Evolutionary conservation across 2,329 filamentous ascomycete genomes (phyloP).

Genomic region (Beauveria asiatica): DNA sequence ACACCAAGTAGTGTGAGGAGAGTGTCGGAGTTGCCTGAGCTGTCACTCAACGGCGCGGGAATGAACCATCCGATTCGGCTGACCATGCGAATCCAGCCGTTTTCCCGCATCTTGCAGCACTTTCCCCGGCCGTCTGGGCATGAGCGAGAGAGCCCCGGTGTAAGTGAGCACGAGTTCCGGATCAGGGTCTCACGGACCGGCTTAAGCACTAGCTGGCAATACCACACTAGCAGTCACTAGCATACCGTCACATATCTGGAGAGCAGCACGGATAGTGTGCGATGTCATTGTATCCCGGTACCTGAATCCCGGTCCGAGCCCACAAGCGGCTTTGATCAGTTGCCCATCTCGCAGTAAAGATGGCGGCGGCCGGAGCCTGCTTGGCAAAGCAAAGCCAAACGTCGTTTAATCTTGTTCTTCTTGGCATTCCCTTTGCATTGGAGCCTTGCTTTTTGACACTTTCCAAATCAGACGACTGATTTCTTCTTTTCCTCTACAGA

Average conservation of each 20-base stretch:
- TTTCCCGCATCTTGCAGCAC: background rate
- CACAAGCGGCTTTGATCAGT: background rate
- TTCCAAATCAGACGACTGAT: background rate
- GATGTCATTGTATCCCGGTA: background rate
- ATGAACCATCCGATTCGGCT: background rate
- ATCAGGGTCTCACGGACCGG: background rate
- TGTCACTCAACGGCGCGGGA: background rate
- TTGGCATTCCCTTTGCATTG: background rate
- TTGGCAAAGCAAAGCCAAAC: background rate
- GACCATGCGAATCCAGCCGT: background rate
- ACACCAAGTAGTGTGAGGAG: background rate
- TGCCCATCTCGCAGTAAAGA: background rate
- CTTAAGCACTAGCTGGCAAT: background rate
- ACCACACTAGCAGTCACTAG: background rate
- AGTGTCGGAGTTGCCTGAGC: background rate
- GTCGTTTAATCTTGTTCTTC: background rate
- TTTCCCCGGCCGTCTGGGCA: background rate
- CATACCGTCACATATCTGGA: background rate
- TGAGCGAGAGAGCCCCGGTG: background rate
- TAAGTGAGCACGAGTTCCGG: constrained; percentile 4
- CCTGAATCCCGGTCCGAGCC: background rate
- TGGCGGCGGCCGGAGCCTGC: background rate
- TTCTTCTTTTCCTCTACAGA: background rate
- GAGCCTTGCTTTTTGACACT: background rate
- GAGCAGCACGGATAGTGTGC: background rate